phyloP scores from a whole-genome alignment of 116 monocot genomes.

The Phalaenopsis hybrid region DNA sequence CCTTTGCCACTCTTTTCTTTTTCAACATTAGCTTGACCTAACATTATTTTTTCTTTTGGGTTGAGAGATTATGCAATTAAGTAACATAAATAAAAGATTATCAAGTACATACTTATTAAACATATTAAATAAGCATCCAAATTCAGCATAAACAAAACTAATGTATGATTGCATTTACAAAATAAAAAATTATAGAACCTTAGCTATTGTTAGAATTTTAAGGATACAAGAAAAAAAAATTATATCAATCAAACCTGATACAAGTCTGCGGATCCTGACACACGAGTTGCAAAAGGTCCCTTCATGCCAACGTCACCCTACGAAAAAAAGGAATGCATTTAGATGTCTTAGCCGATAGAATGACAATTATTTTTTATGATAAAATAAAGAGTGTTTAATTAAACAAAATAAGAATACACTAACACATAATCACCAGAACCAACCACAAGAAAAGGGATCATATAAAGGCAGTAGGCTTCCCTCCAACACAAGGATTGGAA shows the following conservation, averaged over 20 bases:
- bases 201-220: not conserved
- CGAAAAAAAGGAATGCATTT: not conserved
- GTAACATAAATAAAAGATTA: not conserved
- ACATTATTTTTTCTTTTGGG: not conserved
- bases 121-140: not conserved
- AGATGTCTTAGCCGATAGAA: not conserved
- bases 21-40: not conserved
- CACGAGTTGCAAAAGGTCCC: conserved; percentile 77
- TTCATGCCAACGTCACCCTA: conserved; percentile 89
- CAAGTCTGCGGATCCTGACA: conserved; percentile 87
- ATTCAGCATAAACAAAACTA: not conserved
- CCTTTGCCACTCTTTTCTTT: not conserved
- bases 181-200: not conserved
- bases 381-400: not conserved
- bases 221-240: not conserved
- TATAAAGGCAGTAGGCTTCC: not conserved
- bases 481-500: not conserved
- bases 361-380: not conserved
- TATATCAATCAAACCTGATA: conserved; percentile 47
- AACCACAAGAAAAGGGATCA: not conserved
- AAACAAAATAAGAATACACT: not conserved
- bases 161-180: not conserved
- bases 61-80: not conserved
- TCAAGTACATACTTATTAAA: not conserved
- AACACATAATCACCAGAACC: not conserved